phyloP scores from a whole-genome alignment of 208 protist genomes.

The Leishmania martiniquensis region DNA sequence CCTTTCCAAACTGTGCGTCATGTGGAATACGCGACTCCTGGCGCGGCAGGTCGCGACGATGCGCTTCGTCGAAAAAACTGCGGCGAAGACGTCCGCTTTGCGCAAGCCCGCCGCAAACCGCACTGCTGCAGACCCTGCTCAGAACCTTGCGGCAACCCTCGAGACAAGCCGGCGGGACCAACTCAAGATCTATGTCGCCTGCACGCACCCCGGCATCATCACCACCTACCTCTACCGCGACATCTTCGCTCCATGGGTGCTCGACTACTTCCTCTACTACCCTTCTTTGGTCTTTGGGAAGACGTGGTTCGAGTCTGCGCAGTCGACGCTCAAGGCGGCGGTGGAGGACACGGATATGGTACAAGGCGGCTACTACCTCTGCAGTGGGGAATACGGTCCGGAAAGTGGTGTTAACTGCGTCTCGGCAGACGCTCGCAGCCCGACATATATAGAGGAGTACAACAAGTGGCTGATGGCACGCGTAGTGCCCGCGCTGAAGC shows the following conservation, averaged over 20 bases:
- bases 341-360: constrained; percentile 60
- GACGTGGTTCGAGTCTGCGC: constrained; percentile 80
- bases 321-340: constrained; percentile 63
- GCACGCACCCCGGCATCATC: constrained; percentile 79
- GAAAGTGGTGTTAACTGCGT: constrained; percentile 69
- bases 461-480: constrained; percentile 49
- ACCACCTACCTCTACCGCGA: constrained; percentile 87
- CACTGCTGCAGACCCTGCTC: not conserved
- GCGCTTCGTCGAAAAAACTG: constrained; percentile 34
- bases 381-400: constrained; percentile 70
- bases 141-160: not conserved
- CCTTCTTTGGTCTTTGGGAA: constrained; percentile 84
- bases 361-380: constrained; percentile 85
- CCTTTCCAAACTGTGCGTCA: constrained; percentile 82
- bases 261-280: constrained; percentile 81
- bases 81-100: not conserved
- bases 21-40: constrained; percentile 84
- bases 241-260: constrained; percentile 61
- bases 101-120: not conserved
- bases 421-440: constrained; percentile 51
- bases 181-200: constrained; percentile 75
- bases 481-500: constrained; percentile 28
- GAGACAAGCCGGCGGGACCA: constrained; percentile 1
- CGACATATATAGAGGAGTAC: constrained; percentile 41
- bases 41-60: constrained; percentile 46